Evolutionary conservation across 768 basidiomycete species (phyloP).

Genomic region (Hygrophoropsis aurantiaca): DNA sequence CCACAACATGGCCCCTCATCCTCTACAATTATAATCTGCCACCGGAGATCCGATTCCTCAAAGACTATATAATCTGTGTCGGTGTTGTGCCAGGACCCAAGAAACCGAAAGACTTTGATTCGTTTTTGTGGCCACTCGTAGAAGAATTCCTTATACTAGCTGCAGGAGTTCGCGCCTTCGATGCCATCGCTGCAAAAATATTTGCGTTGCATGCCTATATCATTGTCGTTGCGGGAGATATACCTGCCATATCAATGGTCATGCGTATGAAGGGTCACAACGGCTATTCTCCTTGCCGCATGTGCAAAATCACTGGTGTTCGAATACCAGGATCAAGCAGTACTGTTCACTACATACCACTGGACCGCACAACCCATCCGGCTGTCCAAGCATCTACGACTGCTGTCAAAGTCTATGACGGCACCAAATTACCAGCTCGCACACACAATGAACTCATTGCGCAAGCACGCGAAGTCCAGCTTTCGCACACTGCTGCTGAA

Average conservation of each 20-base stretch:
- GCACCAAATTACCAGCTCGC: conserved; percentile 32
- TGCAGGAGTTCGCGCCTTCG: conserved; percentile 33
- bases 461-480: conserved; percentile 27
- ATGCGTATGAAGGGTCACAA: conserved; percentile 46
- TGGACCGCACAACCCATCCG: conserved; percentile 20
- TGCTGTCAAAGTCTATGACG: conserved; percentile 17
- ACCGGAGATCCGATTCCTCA: conserved; percentile 38
- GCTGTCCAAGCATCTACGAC: background rate
- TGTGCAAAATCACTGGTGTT: conserved; percentile 36
- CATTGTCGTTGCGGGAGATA: conserved; percentile 32
- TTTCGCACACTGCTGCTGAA: conserved; percentile 16
- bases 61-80: too few species aligned
- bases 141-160: conserved; percentile 36
- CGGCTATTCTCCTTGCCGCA: conserved; percentile 33
- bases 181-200: conserved; percentile 16
- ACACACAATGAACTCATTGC: conserved; percentile 27
- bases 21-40: conserved; percentile 42
- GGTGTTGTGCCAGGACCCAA: conserved; percentile 47
- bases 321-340: background rate
- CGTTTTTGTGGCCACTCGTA: conserved; percentile 35
- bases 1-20: conserved; percentile 44
- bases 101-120: conserved; percentile 37
- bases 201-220: conserved; percentile 32
- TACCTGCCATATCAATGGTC: conserved; percentile 27
- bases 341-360: conserved; percentile 27